Evolutionary conservation across 371 early-diverging fungal genomes (phyloP), one percentile per base, ranked within the genome.

Genomic region (Apophysomyces sp.): DNA sequence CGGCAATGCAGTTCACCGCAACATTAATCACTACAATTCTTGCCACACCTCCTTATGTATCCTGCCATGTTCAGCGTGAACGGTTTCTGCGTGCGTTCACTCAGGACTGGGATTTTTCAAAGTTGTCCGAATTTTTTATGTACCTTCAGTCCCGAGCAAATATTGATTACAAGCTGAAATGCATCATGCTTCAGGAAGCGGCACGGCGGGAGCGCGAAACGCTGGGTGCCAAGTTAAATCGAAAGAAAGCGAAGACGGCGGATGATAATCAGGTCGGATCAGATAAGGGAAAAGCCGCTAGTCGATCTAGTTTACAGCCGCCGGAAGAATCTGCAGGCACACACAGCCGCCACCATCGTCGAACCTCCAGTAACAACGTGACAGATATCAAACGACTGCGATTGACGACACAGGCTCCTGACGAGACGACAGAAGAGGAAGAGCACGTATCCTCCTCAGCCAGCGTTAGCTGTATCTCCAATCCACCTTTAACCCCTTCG

Each of bases 81-180:
- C 70, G 84, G 5, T 89, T 91, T 39, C 65, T 91, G 61, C 81
- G 86, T 58, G 85, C 84, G 4, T 81, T 91, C 31, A 86, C 88
- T 0, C 78, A 83, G 21, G 87, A 87, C 59, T 91, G 91, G 91
- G 89, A 89, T 67, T 91, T 91, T 74, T 89, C 88, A 52, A 84
- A 87, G 28, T 70, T 91, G 34, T 89, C 89, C 4, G 90, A 89
- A 68, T 89, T 91, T 52, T 91, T 91, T 74, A 88, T 88, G 69
- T 86, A 82, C 39, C 71, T 91, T 37, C 84, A 86, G 61, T 81
- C 82, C 44, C 78, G 81, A 41, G 84, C 90, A 8, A 88, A 87
- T 9, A 78, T 91, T 30, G 88, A 83, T 60, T 89, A 87, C 66
- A 83, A 86, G 57, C 78, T 89, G 37, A 91, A 91, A 68, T 88